Evolutionary conservation across 345 rosid genomes (phyloP), one percentile per base, ranked within the genome.

Genomic region (Cardamine resedifolia): DNA sequence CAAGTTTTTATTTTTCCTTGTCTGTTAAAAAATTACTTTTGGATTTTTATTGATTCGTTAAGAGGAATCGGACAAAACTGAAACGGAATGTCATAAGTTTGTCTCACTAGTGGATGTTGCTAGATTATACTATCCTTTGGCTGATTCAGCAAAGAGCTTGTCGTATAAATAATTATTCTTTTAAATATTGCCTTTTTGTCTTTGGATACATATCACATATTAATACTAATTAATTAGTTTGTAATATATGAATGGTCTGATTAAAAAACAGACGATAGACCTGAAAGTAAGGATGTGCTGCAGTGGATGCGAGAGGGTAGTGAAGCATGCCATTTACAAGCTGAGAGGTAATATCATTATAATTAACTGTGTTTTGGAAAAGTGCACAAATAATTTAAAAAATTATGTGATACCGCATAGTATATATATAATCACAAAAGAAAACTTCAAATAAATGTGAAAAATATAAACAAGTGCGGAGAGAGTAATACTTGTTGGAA

Each of bases 271-370:
- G 98, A 93, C 98, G 5, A 90, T 89, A 80, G 96, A 89, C 79
- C 91, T 93, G 64, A 93, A 90, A 77, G 96, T 93, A 24, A 64
- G 96, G 82, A 93, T 93, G 97, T 93, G 98, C 80, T 93, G 98
- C 87, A 81, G 77, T 45, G 98, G 97, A 11, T 93, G 98, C 77
- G 98, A 90, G 74, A 81, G 97, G 72, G 92, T 93, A 19, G 96
- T 93, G 44, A 93, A 86, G 71, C 87, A 84, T 66, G 96, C 97
- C 72, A 85, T 93, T 71, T 69, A 77, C 85, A 93, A 93, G 76
- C 90, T 93, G 60, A 89, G 86, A 84, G 98, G 98, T 90, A 80
- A 23, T 3, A 6, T 6, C 28, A 58, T 58, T n/a, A n/a, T n/a
- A 58, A 7, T 58, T 20, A 48, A 20, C 3, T 41, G n/a, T 33